phyloP scores from a whole-genome alignment of 2,329 filamentous ascomycete genomes.

The Didymella pinodella region DNA sequence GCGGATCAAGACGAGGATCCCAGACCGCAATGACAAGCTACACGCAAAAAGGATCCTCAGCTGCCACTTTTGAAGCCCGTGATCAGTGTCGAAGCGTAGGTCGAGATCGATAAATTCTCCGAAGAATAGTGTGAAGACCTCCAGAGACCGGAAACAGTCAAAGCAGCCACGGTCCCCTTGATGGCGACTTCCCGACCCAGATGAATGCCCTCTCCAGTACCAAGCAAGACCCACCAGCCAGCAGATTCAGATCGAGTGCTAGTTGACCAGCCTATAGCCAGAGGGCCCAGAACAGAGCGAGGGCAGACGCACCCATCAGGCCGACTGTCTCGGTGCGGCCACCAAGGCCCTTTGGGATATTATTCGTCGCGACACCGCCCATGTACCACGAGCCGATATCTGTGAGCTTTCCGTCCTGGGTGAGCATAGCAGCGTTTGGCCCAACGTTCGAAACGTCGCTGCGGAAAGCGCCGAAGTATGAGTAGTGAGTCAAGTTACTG shows the following conservation, averaged over 20 bases:
- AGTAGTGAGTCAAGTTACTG: conserved; percentile 70
- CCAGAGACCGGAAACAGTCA: background rate
- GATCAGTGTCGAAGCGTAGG: background rate
- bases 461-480: conserved; percentile 79
- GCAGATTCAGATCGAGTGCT: background rate
- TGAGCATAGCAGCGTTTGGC: conserved; percentile 74
- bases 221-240: background rate
- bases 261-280: conserved; percentile 1
- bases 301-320: background rate
- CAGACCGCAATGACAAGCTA: too few relatives aligned
- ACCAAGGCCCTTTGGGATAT: conserved; percentile 14
- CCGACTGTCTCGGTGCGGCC: conserved; percentile 14
- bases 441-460: conserved; percentile 76
- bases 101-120: background rate
- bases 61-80: too few relatives aligned
- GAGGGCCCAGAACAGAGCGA: conserved; percentile 14
- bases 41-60: too few relatives aligned
- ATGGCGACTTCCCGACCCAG: background rate
- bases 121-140: background rate
- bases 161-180: background rate
- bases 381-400: conserved; percentile 81
- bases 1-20: too few relatives aligned
- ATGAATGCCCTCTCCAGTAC: background rate
- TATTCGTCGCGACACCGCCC: conserved; percentile 53
- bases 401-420: conserved; percentile 71